Base-by-base conservation (phyloP, 108 stramenopile species). In the Nitzschia sp. region DNA sequence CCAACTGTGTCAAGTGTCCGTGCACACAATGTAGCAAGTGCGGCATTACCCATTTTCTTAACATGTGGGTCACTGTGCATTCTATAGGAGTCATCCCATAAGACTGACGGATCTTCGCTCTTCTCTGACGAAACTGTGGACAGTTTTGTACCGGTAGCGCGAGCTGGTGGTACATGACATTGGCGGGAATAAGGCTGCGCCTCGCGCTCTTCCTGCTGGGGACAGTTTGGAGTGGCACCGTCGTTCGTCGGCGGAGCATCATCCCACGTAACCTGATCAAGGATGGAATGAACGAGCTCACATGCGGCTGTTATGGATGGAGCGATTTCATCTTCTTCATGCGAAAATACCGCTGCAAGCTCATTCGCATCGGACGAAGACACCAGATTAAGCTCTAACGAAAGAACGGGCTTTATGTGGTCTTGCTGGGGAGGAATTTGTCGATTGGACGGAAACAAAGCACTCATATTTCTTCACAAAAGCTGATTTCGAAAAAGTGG, bases 241-340 rank as follows among this genome's bases (percentile, higher is more conserved):
- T 86, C 81, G 58, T 92, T 87, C 28, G 47, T 58, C 23, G 88
- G 81, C 29, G 91, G 91, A 0, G 81, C 86, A 64, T 92, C 91
- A 28, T 83, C 78, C 57, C 75, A 58, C 6, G 83, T 81, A 30
- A 92, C 66, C 68, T 92, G 91, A 67, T 84, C 69, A 21, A 81
- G 58, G 8, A 92, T 75, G n/a, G 71, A 66, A 52, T 76, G 71
- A 8, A 92, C 85, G 26, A 89, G 50, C 29, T 61, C 19, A 59
- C 66, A 53, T 15, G 78, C 82, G 9, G 61, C 50, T 17, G 63
- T 55, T 45, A 79, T 76, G 1, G 56, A 32, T 35, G 45, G 68
- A 53, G 9, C 13, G 15, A 11, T 5, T 16, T 48, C 35, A 8
- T 29, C 25, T 48, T 41, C 63, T 28, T 63, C 46, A 15, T 48